phyloP scores from a whole-genome alignment of 225 moss, liverwort and hornwort genomes.

The Bryum argenteum region DNA sequence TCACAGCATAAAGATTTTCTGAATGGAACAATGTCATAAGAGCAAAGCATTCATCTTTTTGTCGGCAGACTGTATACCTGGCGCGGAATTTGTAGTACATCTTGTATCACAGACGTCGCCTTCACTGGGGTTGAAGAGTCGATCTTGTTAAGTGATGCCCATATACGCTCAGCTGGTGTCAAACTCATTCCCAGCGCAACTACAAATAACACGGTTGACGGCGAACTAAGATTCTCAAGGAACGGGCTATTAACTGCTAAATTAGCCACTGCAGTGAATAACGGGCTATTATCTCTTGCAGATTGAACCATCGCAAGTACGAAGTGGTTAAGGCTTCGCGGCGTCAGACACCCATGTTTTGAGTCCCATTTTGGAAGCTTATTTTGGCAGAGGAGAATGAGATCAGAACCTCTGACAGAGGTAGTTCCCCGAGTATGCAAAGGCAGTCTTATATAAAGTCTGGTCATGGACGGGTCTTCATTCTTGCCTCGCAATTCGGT shows the following conservation, averaged over 20 bases:
- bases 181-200: slow-evolving; percentile 27
- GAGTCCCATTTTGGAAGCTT: slow-evolving; percentile 30
- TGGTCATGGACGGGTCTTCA: slow-evolving; percentile 18
- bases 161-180: slow-evolving; percentile 36
- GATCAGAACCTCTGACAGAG: slow-evolving; percentile 6
- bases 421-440: background rate
- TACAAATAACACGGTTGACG: background rate
- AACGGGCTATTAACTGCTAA: slow-evolving; percentile 10
- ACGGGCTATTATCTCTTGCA: background rate
- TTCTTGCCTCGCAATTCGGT: background rate
- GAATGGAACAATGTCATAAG: too few species aligned
- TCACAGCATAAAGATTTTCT: background rate
- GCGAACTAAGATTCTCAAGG: background rate
- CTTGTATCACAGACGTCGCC: slow-evolving; percentile 16
- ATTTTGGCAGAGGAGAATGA: slow-evolving; percentile 37
- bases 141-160: slow-evolving; percentile 10
- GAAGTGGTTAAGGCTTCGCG: background rate
- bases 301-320: slow-evolving; percentile 12
- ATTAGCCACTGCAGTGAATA: slow-evolving; percentile 1
- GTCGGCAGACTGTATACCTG: slow-evolving; percentile 7
- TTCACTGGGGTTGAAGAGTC: background rate
- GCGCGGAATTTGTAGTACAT: background rate
- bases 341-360: background rate
- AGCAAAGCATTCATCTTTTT: too few species aligned
- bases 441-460: background rate